Evolutionary conservation across 208 protist genomes (phyloP).

Genomic region (Trypanosoma brucei): DNA sequence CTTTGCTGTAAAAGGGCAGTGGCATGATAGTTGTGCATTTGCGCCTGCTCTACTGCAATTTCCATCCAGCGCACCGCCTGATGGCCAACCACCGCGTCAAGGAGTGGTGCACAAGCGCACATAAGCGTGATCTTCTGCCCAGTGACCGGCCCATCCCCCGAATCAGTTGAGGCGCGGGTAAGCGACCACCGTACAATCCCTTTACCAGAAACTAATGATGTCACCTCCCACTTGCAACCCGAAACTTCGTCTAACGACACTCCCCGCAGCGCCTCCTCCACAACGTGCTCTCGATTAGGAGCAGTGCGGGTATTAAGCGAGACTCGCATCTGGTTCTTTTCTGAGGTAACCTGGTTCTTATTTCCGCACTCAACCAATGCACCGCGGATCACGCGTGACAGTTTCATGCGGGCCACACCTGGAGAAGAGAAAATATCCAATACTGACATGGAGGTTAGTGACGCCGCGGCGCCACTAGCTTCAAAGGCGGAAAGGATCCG

Average conservation of each 20-base stretch:
- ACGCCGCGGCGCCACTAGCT: neutral
- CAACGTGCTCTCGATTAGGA: conserved; percentile 12
- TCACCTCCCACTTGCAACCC: conserved; percentile 16
- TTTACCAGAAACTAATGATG: conserved; percentile 1
- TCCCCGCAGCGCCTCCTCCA: conserved; percentile 8
- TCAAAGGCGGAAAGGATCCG: neutral
- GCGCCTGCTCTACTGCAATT: conserved; percentile 18
- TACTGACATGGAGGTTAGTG: conserved; percentile 16
- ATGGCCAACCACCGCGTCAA: conserved; percentile 29
- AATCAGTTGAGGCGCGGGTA: neutral
- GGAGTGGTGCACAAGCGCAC: conserved; percentile 13
- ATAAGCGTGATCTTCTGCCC: neutral
- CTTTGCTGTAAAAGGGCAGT: conserved; percentile 36
- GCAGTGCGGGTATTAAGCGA: conserved; percentile 21
- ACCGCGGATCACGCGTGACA: conserved; percentile 28
- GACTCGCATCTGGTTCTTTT: neutral
- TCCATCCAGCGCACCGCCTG: conserved; percentile 77
- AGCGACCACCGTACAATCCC: conserved; percentile 18
- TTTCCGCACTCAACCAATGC: conserved; percentile 5
- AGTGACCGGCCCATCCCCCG: neutral
- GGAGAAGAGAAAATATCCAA: conserved; percentile 31
- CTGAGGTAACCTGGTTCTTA: neutral
- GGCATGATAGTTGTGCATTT: conserved; percentile 37
- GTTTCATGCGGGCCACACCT: conserved; percentile 22
- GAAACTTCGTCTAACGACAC: neutral